These are phyloP conservation scores for Populus euphratica DNA, from an alignment of 345 rosid genomes.

Conservation along the genomic window DNA sequence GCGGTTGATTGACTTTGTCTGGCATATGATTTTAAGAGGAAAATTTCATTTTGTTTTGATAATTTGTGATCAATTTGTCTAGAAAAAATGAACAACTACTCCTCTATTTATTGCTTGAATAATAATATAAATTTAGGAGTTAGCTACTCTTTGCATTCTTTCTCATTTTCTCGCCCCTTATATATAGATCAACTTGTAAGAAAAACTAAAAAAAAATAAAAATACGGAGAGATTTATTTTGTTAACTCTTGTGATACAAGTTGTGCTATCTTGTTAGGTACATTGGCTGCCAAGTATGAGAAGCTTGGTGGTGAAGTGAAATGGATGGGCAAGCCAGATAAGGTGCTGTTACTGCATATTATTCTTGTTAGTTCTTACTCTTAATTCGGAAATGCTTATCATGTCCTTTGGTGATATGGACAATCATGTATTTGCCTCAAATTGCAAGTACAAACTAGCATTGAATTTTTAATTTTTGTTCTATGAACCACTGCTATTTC, in stretches of 20 bases:
- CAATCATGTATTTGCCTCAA: background rate
- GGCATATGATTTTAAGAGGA: background rate
- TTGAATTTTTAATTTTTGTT: background rate
- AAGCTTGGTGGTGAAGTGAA: slow-evolving; percentile 86
- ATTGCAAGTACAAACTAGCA: background rate
- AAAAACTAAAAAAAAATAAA: background rate
- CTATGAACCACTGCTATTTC: background rate
- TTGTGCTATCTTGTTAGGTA: slow-evolving; percentile 36
- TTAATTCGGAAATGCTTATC: background rate
- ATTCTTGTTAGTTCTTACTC: background rate
- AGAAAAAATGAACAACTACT: background rate
- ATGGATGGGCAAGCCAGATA: slow-evolving; percentile 96
- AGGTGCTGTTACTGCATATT: slow-evolving; percentile 38
- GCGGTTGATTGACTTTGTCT: background rate
- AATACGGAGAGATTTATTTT: background rate
- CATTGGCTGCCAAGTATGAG: slow-evolving; percentile 81
- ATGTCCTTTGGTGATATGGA: background rate
- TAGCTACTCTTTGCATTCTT: background rate
- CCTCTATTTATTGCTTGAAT: background rate
- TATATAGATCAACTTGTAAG: background rate
- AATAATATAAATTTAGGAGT: background rate
- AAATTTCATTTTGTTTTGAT: background rate
- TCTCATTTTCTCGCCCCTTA: background rate
- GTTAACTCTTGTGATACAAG: background rate
- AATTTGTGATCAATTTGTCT: background rate